Conservation (phyloP, 257 asterid genomes). For the Dorcoceras hygrometricum region DNA sequence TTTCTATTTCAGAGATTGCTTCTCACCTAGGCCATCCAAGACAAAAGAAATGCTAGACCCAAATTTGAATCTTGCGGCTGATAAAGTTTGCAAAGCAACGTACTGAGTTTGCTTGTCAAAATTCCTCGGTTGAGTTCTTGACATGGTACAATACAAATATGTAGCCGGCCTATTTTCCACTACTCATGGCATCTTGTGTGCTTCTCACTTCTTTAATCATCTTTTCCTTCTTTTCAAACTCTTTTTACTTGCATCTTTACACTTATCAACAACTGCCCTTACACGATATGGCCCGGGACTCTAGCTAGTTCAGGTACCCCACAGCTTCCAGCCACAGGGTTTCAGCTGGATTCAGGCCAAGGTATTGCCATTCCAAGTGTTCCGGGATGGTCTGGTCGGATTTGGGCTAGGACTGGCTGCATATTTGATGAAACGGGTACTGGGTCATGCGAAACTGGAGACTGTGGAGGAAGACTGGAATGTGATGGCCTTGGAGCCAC, state of each 20-base stretch:
- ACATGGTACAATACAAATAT: conserved; percentile 53
- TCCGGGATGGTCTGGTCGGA: conserved; percentile 83
- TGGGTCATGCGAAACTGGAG: conserved; percentile 81
- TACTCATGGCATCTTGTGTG: conserved; percentile 39
- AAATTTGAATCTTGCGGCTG: conserved; percentile 43
- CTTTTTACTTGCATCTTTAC: conserved; percentile 46
- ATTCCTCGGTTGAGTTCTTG: conserved; percentile 14
- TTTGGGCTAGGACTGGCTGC: conserved; percentile 90
- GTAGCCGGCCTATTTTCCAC: conserved; percentile 13
- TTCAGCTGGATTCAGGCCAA: conserved; percentile 58
- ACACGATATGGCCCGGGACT: conserved; percentile 82
- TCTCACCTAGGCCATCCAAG: conserved; percentile 47
- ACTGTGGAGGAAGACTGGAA: conserved; percentile 73
- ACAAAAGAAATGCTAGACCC: conserved; percentile 75
- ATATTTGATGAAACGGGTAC: conserved; percentile 52
- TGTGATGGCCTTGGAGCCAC: conserved; percentile 70
- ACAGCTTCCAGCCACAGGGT: conserved; percentile 67
- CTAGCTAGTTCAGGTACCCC: conserved; percentile 72
- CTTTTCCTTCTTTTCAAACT: conserved; percentile 27
- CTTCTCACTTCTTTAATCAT: conserved; percentile 25
- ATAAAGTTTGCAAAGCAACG: conserved; percentile 40
- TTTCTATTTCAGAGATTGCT: conserved; percentile 42
- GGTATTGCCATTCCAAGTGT: conserved; percentile 42
- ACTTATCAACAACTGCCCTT: conserved; percentile 61
- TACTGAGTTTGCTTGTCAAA: conserved; percentile 3